A percentile compares a stretch with the other conserved stretches of the same genome.
Evolutionary conservation across 2,329 filamentous ascomycete genomes (phyloP).

Genomic region (Aureobasidium subglaciale): DNA sequence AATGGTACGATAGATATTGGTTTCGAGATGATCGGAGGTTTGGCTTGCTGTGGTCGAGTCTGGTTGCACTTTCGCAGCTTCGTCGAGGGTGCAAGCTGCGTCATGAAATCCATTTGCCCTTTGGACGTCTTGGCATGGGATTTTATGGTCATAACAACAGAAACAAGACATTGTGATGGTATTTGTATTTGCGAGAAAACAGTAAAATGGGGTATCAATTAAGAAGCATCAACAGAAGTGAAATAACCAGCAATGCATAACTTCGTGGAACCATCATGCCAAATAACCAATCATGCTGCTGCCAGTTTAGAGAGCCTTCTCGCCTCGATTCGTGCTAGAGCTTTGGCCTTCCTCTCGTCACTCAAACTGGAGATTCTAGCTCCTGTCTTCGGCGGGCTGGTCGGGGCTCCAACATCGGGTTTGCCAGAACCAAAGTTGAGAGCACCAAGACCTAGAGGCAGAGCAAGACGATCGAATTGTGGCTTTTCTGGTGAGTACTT

Average conservation of each 20-base stretch:
- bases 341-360: constrained; percentile 1
- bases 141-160: not conserved
- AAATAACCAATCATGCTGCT: not conserved
- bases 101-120: not conserved
- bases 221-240: not conserved
- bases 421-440: constrained; percentile 3
- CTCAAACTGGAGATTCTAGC: constrained; percentile 1
- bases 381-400: not conserved
- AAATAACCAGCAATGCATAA: not conserved
- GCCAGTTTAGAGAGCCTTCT: not conserved
- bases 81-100: not conserved
- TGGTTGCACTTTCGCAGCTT: not conserved
- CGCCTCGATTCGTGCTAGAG: constrained; percentile 8
- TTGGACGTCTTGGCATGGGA: not conserved
- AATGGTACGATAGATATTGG: not conserved
- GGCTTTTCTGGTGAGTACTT: constrained; percentile 13
- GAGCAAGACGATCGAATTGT: constrained; percentile 13
- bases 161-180: too few species aligned
- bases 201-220: constrained; percentile 5
- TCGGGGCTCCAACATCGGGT: not conserved
- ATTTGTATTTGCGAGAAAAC: too few species aligned
- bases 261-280: not conserved
- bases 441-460: constrained; percentile 8
- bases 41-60: too few species aligned
- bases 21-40: not conserved